Conservation (phyloP, 257 asterid species). For the Ocimum tenuiflorum region DNA sequence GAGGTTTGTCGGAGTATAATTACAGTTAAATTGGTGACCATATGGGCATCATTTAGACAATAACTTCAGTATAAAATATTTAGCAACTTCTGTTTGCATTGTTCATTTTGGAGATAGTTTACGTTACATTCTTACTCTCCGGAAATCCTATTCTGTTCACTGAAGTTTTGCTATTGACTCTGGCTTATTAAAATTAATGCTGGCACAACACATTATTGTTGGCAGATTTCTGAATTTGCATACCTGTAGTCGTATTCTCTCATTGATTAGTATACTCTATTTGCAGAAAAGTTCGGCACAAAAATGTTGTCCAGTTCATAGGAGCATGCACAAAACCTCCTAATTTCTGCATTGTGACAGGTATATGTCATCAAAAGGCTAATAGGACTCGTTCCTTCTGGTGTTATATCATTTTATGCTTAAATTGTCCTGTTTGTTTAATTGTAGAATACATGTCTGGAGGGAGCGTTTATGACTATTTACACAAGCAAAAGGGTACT, state of each 20-base stretch:
- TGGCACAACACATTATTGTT: not conserved
- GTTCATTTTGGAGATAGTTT: not conserved
- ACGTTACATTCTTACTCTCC: not conserved
- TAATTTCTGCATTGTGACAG: constrained; percentile 89
- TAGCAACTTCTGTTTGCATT: not conserved
- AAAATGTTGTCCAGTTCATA: constrained; percentile 90
- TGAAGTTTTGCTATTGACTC: not conserved
- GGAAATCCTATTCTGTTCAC: not conserved
- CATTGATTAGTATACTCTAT: constrained; percentile 16
- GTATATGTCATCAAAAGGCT: constrained; percentile 28
- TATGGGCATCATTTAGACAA: no score
- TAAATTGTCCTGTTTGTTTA: constrained; percentile 20
- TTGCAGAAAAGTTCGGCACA: constrained; percentile 96
- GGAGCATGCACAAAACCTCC: constrained; percentile 98
- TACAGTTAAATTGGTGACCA: not conserved
- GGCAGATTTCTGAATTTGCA: not conserved
- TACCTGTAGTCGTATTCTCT: no score
- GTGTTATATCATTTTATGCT: constrained; percentile 7
- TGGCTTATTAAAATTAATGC: not conserved
- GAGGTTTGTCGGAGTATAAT: constrained; percentile 51
- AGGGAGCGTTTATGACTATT: constrained; percentile 89
- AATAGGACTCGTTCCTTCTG: not conserved
- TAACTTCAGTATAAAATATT: no score
- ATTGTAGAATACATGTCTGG: constrained; percentile 87
- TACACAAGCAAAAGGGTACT: constrained; percentile 91